Evolutionary conservation across 225 moss, liverwort and hornwort species (phyloP).

Genomic region (Climacium dendroides): DNA sequence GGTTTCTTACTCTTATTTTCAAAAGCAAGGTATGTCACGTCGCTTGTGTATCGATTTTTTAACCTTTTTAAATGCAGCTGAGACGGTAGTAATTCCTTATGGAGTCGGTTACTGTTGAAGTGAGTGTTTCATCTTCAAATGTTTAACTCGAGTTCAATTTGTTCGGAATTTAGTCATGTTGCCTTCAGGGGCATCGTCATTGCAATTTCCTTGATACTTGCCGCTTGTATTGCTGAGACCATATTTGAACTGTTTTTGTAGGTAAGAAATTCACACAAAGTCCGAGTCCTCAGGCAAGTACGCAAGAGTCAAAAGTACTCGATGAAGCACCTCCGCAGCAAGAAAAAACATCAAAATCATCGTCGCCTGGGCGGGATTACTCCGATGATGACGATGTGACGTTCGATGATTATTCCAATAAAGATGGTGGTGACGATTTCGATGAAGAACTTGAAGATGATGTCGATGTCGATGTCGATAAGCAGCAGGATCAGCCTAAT

Average conservation of each 20-base stretch:
- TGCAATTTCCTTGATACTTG: not conserved
- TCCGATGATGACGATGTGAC: slow-evolving; percentile 16
- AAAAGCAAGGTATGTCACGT: slow-evolving; percentile 49
- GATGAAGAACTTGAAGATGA: slow-evolving; percentile 29
- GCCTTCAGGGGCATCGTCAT: not conserved
- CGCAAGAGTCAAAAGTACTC: slow-evolving; percentile 3
- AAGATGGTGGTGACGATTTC: slow-evolving; percentile 19
- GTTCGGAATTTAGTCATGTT: not conserved
- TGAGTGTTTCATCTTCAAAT: not conserved
- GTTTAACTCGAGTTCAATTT: not conserved
- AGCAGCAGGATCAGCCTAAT: not conserved
- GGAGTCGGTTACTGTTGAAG: not conserved
- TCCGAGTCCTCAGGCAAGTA: slow-evolving; percentile 4
- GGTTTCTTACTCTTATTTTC: slow-evolving; percentile 51
- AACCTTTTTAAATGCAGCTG: not conserved
- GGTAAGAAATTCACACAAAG: slow-evolving; percentile 19
- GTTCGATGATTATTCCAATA: slow-evolving; percentile 32
- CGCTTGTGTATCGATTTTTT: not conserved
- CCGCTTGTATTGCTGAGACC: not conserved
- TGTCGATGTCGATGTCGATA: slow-evolving; percentile 14
- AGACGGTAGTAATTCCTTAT: not conserved
- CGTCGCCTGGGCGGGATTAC: slow-evolving; percentile 3
- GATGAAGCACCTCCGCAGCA: slow-evolving; percentile 9
- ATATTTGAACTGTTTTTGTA: not conserved
- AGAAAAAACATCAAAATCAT: not conserved